Percentiles rank a stretch among this genome's conserved stretches.
Conservation (phyloP, 306 rosid genomes). For the Corylus americana region DNA sequence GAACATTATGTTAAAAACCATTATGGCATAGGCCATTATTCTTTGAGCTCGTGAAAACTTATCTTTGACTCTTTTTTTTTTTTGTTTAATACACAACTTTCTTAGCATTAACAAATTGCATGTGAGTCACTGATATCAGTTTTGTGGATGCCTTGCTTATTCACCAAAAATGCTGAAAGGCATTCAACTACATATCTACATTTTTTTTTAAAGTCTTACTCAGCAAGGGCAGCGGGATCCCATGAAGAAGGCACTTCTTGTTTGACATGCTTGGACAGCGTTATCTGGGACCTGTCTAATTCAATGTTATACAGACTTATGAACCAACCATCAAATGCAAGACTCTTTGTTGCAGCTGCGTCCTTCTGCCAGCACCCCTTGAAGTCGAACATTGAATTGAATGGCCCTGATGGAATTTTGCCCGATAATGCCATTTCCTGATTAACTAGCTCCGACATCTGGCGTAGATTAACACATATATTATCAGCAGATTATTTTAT, state of each 20-base stretch:
- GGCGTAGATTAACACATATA: slow-evolving; percentile 22
- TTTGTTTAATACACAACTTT: neutral
- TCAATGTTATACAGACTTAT: slow-evolving; percentile 68
- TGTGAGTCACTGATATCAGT: neutral
- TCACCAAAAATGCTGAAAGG: neutral
- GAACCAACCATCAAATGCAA: slow-evolving; percentile 82
- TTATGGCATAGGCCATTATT: neutral
- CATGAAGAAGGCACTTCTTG: slow-evolving; percentile 72
- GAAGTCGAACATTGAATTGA: slow-evolving; percentile 72
- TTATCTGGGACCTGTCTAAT: slow-evolving; percentile 55
- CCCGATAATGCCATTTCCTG: slow-evolving; percentile 60
- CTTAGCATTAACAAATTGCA: neutral
- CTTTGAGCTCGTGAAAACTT: neutral
- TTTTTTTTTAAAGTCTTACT: slow-evolving; percentile 42
- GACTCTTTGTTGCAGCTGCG: slow-evolving; percentile 59
- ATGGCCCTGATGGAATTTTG: slow-evolving; percentile 81
- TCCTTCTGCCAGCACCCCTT: slow-evolving; percentile 73
- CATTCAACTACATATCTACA: neutral
- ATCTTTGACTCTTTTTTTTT: neutral
- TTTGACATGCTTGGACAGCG: slow-evolving; percentile 58
- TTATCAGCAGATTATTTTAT: no score
- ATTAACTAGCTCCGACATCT: slow-evolving; percentile 91
- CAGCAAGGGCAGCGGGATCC: slow-evolving; percentile 87
- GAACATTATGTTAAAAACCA: neutral
- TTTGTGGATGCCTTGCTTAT: neutral